Percentiles rank a stretch among this genome's conserved stretches.
These are phyloP conservation scores for Aspergillus fijiensis DNA, from an alignment of 2,329 filamentous ascomycete genomes.

Conservation along the genomic window DNA sequence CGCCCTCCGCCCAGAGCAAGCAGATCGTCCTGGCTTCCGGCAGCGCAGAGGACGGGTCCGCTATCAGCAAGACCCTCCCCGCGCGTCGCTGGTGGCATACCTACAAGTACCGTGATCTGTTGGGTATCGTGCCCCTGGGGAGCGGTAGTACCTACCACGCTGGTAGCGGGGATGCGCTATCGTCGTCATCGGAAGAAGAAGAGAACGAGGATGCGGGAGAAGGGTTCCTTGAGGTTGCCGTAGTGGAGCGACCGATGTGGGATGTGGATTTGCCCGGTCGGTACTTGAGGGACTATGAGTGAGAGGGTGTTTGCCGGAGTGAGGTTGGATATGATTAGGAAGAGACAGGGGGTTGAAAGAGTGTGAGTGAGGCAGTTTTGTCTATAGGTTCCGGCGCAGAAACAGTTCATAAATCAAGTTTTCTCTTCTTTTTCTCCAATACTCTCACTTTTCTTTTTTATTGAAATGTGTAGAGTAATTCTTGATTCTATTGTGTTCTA, in stretches of 20 bases:
- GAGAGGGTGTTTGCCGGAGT: neutral
- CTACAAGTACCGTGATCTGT: conserved; percentile 89
- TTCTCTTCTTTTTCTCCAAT: no score
- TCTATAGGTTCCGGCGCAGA: no score
- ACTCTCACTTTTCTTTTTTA: no score
- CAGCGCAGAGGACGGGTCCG: conserved; percentile 13
- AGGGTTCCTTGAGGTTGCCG: conserved; percentile 66
- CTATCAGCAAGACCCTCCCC: conserved; percentile 22
- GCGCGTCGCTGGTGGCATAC: conserved; percentile 67
- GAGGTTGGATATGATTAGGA: no score
- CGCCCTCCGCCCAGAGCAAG: conserved; percentile 23
- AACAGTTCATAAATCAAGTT: no score
- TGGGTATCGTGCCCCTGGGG: conserved; percentile 66
- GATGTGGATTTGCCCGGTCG: conserved; percentile 74
- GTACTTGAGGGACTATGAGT: neutral
- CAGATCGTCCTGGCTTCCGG: conserved; percentile 22
- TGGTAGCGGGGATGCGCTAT: conserved; percentile 28
- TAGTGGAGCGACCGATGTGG: conserved; percentile 84
- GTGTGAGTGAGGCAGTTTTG: no score
- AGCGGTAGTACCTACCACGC: neutral
- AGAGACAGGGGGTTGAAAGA: no score
- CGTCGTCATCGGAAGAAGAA: conserved; percentile 20
- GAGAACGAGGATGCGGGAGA: conserved; percentile 24
- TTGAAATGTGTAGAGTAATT: no score
- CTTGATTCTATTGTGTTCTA: no score